Conservation (phyloP, 305 asterid genomes). For the Salvia sclarea region DNA sequence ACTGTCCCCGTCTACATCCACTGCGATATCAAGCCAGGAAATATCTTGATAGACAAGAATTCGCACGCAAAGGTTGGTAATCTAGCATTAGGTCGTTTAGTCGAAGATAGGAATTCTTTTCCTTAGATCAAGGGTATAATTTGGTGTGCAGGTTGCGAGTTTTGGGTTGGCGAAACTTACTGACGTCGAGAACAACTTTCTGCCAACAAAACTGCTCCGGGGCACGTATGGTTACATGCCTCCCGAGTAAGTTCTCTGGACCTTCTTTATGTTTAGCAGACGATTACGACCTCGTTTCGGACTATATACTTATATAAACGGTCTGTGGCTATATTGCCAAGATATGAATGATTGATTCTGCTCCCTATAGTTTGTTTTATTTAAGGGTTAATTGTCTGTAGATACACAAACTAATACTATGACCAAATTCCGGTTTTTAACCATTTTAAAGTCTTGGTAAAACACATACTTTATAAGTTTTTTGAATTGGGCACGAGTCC, state of each 20-base stretch:
- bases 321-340: background rate
- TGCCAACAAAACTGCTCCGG: slow-evolving; percentile 79
- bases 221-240: slow-evolving; percentile 99
- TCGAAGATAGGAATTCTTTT: slow-evolving; percentile 20
- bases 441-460: no score
- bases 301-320: background rate
- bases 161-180: slow-evolving; percentile 91
- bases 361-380: slow-evolving; percentile 1
- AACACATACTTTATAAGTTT: no score
- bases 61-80: slow-evolving; percentile 79
- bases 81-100: slow-evolving; percentile 24
- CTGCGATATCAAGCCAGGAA: slow-evolving; percentile 93
- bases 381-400: background rate
- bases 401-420: no score
- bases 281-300: background rate
- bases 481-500: no score
- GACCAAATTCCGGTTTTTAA: no score
- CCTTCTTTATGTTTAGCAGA: slow-evolving; percentile 1
- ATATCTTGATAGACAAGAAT: slow-evolving; percentile 85
- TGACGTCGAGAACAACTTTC: slow-evolving; percentile 76
- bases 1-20: slow-evolving; percentile 92
- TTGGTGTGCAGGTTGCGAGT: slow-evolving; percentile 75
- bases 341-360: background rate
- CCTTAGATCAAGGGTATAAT: slow-evolving; percentile 16
- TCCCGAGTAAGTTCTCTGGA: slow-evolving; percentile 70